Evolutionary conservation across 768 basidiomycete species (phyloP).

Genomic region (Russula dissimulans): DNA sequence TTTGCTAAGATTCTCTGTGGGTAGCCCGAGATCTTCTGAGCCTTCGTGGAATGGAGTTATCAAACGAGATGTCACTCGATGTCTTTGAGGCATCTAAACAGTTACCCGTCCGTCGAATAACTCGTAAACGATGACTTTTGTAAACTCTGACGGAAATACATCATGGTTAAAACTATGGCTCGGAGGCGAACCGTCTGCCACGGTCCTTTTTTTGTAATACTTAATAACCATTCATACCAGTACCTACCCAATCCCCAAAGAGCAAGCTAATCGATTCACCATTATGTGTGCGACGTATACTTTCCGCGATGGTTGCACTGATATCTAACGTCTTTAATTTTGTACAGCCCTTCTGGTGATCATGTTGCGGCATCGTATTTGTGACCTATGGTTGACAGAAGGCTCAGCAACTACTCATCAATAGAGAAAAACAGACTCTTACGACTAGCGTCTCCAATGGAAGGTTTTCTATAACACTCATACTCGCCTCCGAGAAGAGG

Average conservation of each 20-base stretch:
- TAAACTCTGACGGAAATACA: constrained; percentile 1
- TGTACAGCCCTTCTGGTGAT: constrained; percentile 49
- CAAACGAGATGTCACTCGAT: too few relatives aligned
- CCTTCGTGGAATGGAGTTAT: too few relatives aligned
- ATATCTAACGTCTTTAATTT: constrained; percentile 90
- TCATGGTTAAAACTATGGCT: neutral
- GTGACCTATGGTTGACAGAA: constrained; percentile 52
- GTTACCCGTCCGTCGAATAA: too few relatives aligned
- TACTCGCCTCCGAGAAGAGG: constrained; percentile 67
- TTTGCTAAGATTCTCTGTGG: too few relatives aligned
- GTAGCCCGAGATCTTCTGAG: too few relatives aligned
- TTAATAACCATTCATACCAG: constrained; percentile 9
- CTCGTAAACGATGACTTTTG: neutral
- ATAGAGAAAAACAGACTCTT: constrained; percentile 24
- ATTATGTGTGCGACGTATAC: constrained; percentile 89
- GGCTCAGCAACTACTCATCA: neutral
- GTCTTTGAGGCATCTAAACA: too few relatives aligned
- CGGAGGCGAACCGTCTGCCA: neutral
- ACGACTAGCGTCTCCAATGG: constrained; percentile 85
- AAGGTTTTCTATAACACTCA: constrained; percentile 56
- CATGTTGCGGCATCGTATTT: constrained; percentile 84
- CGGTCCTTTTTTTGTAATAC: neutral
- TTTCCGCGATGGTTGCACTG: constrained; percentile 87
- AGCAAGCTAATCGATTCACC: constrained; percentile 87
- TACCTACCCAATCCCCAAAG: constrained; percentile 74